These are phyloP conservation scores for Lactarius deliciosus DNA, from an alignment of 768 basidiomycete genomes.

Conservation along the genomic window DNA sequence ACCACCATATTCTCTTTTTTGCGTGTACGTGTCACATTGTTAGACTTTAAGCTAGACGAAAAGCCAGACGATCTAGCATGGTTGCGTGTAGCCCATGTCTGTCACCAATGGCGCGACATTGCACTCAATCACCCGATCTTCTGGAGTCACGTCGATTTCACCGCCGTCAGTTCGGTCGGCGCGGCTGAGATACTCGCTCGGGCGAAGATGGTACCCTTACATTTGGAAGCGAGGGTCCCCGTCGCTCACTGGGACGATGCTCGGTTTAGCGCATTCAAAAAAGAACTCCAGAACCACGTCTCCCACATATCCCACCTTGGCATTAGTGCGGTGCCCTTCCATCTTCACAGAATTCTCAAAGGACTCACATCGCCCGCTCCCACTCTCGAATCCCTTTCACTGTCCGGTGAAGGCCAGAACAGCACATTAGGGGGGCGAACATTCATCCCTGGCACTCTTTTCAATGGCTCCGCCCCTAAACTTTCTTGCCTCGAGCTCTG, in stretches of 20 bases:
- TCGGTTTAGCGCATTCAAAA: neutral
- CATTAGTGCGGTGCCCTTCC: no score
- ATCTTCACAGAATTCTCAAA: no score
- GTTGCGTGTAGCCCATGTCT: no score
- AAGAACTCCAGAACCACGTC: no score
- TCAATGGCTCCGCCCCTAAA: no score
- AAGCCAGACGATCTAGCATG: neutral
- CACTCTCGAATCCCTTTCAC: no score
- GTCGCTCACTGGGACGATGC: neutral
- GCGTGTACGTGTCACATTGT: neutral
- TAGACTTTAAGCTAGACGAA: neutral
- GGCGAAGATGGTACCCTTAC: slow-evolving; percentile 17
- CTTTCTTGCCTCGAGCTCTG: no score
- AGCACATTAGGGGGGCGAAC: no score
- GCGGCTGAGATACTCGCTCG: slow-evolving; percentile 11
- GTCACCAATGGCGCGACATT: no score
- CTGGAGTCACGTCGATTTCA: no score
- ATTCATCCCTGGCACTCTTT: neutral
- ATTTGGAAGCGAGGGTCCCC: neutral
- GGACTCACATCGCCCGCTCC: neutral
- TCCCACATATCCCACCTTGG: no score
- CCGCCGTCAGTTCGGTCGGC: neutral
- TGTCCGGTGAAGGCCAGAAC: neutral
- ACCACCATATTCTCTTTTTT: slow-evolving; percentile 15
- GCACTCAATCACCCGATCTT: no score